Evolutionary conservation across 345 rosid genomes (phyloP).

Genomic region (Theobroma cacao): DNA sequence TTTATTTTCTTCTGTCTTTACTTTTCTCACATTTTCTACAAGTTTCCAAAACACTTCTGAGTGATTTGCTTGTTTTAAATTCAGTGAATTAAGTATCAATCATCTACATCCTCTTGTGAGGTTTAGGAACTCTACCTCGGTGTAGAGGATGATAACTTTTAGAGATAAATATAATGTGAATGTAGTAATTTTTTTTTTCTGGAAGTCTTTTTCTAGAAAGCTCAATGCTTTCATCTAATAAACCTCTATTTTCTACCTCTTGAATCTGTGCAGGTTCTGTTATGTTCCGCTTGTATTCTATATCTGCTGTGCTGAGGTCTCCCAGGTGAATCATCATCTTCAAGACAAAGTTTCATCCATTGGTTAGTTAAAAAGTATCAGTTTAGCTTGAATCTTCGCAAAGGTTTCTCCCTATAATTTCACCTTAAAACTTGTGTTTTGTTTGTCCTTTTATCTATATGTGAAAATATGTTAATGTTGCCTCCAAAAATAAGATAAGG

Average conservation of each 20-base stretch:
- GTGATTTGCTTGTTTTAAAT: background rate
- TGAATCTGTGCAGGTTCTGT: constrained; percentile 56
- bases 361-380: constrained; percentile 50
- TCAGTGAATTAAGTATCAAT: background rate
- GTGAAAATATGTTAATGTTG: background rate
- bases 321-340: constrained; percentile 34
- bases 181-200: no score
- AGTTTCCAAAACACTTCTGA: no score
- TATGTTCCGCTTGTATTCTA: constrained; percentile 54
- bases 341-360: constrained; percentile 60
- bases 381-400: background rate
- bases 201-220: background rate
- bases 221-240: background rate
- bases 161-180: no score
- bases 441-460: background rate
- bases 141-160: no score
- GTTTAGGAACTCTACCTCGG: no score
- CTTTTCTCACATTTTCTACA: background rate
- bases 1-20: background rate
- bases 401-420: background rate
- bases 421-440: background rate
- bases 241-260: constrained; percentile 3
- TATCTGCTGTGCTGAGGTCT: constrained; percentile 41
- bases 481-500: background rate
- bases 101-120: background rate